Evolutionary conservation across 108 stramenopile genomes (phyloP).

Genomic region (Fistulifera solaris): DNA sequence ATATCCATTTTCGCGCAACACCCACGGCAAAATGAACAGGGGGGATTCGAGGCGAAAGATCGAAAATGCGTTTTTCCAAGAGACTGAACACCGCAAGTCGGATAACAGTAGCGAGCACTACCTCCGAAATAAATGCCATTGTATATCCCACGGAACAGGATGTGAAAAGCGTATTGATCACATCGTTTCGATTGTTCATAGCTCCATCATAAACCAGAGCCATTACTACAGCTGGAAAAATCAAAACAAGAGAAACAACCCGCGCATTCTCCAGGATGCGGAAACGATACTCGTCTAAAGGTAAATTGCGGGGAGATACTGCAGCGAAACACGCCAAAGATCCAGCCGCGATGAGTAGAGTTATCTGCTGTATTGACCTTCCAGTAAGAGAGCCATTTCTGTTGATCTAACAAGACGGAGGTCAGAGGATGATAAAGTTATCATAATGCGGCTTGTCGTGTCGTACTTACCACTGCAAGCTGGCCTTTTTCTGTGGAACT

Average conservation of each 20-base stretch:
- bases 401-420: too few relatives aligned
- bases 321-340: slow-evolving; percentile 49
- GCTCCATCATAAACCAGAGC: slow-evolving; percentile 40
- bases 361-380: slow-evolving; percentile 53
- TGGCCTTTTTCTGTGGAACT: too few relatives aligned
- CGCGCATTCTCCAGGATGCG: slow-evolving; percentile 58
- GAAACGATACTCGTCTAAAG: slow-evolving; percentile 58
- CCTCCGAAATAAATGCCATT: slow-evolving; percentile 52
- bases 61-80: slow-evolving; percentile 72
- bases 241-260: slow-evolving; percentile 25
- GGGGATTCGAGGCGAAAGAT: slow-evolving; percentile 50
- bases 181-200: slow-evolving; percentile 44
- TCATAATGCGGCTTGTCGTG: too few relatives aligned
- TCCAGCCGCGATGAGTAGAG: slow-evolving; percentile 25
- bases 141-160: slow-evolving; percentile 66
- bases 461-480: too few relatives aligned
- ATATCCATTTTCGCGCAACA: slow-evolving; percentile 67
- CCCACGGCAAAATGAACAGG: slow-evolving; percentile 69
- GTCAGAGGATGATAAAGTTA: too few relatives aligned
- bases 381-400: slow-evolving; percentile 32
- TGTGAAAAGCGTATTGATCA: slow-evolving; percentile 59
- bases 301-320: slow-evolving; percentile 62
- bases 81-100: slow-evolving; percentile 57
- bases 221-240: slow-evolving; percentile 33
- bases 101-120: slow-evolving; percentile 55